Evolutionary conservation across 345 rosid species (phyloP), one percentile per base, ranked within the genome.

Genomic region (Eucalyptus pauciflora): DNA sequence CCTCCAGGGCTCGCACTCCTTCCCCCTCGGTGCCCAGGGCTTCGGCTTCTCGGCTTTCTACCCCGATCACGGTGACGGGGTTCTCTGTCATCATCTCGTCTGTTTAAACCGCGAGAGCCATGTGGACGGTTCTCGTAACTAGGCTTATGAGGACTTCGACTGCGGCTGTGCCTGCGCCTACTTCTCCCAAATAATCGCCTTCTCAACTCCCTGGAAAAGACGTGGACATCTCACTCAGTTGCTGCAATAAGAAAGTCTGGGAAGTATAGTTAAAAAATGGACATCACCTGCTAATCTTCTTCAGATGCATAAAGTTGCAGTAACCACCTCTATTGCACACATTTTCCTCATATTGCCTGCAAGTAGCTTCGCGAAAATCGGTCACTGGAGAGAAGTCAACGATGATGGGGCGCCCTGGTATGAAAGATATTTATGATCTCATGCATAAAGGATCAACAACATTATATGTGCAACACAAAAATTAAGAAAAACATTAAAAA

Each of bases 241-340:
- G 46, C 46, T 71, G 83, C 27, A 71, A 37, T 37, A 71, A 71
- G 71, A 52, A 86, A 88, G 54, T 45, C 29, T 6, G 49, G 43
- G 52, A 4, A 50, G 8, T 31, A 48, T 10, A n/a, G 58, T 27
- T 27, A 13, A 17, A n/a, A 50, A 51, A 56, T 8, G 49, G 18
- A 86, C 54, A 46, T 50, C 46, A 94, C 95, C 93, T 92, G 94
- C 93, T 92, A 86, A 93, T 94, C 91, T 91, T 94, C 89, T 94
- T 94, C 87, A 94, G 92, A 91, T 94, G 96, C 95, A 94, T 93
- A 89, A 94, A 94, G 89, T 94, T 94, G 92, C 96, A 94, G 86
- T 94, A 94, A 49, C 95, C 95, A 86, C 95, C 95, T 83, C 93
- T 91, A 83, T 93, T 94, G 89, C 96, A 94, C 3, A 89, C 93